Evolutionary conservation across 1,284 basidiomycete species (phyloP).

Genomic region (Takashimella koratensis): DNA sequence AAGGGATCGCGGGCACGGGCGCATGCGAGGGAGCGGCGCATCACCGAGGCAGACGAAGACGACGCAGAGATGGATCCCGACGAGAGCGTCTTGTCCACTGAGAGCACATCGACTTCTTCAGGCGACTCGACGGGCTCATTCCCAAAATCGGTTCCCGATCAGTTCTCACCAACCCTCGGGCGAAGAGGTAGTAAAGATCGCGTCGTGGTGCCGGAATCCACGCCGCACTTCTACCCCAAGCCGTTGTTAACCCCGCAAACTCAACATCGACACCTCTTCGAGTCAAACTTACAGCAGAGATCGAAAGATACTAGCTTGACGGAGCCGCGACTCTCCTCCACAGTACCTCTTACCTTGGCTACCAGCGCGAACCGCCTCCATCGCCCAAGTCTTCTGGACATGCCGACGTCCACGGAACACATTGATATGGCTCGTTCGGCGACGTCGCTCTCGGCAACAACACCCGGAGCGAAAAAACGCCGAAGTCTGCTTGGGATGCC

Average conservation of each 20-base stretch:
- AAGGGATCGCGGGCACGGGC: too few relatives aligned
- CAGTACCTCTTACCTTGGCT: too few relatives aligned
- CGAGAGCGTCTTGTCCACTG: background rate
- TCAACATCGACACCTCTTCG: background rate
- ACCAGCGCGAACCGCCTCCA: too few relatives aligned
- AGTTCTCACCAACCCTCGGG: background rate
- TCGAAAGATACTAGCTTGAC: too few relatives aligned
- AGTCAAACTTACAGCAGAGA: too few relatives aligned
- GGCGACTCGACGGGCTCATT: constrained; percentile 1
- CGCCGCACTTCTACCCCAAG: background rate
- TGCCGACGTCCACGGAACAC: too few relatives aligned
- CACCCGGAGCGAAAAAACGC: constrained; percentile 14
- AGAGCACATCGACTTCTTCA: background rate
- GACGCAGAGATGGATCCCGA: constrained; percentile 10
- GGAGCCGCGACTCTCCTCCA: too few relatives aligned
- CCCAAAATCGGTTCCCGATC: background rate
- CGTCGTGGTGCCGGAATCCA: background rate
- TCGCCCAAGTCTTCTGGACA: too few relatives aligned
- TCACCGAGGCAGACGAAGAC: constrained; percentile 20
- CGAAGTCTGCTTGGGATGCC: constrained; percentile 34
- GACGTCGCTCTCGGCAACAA: background rate
- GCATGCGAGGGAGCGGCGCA: constrained; percentile 17
- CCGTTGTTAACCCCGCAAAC: background rate
- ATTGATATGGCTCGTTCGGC: background rate
- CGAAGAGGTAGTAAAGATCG: background rate